Evolutionary conservation across 2,329 filamentous ascomycete species (phyloP), one percentile per base, ranked within the genome.

Genomic region (Stromatinia cepivora): DNA sequence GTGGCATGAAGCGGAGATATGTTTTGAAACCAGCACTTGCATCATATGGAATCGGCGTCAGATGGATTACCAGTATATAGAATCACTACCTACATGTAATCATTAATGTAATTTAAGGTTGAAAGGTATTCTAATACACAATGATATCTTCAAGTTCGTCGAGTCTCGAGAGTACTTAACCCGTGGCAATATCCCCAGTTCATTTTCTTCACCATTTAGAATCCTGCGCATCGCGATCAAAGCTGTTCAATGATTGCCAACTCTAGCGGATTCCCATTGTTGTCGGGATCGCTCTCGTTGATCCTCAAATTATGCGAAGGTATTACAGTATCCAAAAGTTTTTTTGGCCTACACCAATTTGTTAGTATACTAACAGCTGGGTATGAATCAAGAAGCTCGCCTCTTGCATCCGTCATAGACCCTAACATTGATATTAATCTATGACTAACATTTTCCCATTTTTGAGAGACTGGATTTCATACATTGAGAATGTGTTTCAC

Each of bases 11-110:
- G 46, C 20, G n/a, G 13, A 52, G 46, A 11, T 39, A 7, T 52
- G 31, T n/a, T 52, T 11, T 17, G 15, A 42, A 28, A 39, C 4
- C 2, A 34, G 46, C 46, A 63, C 46, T 39, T 50, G 4, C 22
- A 39, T 22, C 7, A 63, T 52, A 52, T 52, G 46, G 17, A 22
- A 63, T 63, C n/a, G 34, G 46, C 61, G 46, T 63, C 28, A 25
- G n/a, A 17, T 28, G 25, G n/a, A 28, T 63, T 17, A 52, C 61
- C 46, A 52, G 61, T 52, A 63, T 63, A 63, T 52, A 63, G 46
- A 52, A 39, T n/a, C 31, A 63, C 46, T 39, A 39, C n/a, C 46
- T 39, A 39, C n/a, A 52, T 52, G 28, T 63, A 52, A 52, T 63
- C 34, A 39, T 63, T 52, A 63, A 63, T 63, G 36, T 63, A 52